Evolutionary conservation across 371 early-diverging fungal genomes (phyloP), one percentile per base, ranked within the genome.

Genomic region (Parasitella parasitica): DNA sequence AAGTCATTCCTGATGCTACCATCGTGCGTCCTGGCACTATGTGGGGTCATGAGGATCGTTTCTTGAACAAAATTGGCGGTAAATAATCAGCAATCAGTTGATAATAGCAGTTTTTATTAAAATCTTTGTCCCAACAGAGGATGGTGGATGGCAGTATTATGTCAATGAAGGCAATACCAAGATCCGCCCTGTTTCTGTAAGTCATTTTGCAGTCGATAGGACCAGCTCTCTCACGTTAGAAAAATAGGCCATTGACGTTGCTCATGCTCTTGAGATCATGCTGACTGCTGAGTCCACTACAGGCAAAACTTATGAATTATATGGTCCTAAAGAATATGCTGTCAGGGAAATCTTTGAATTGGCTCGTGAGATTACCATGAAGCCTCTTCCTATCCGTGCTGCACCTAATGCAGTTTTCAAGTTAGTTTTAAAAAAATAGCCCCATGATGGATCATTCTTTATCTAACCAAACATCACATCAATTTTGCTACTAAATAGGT

Each of bases 41-140:
- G 83, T 96, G 87, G 68, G 98, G 98, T 56, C 84, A 88, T 63
- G 97, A 98, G 73, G 97, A 97, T 78, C 83, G 90, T 65, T 94
- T 97, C 82, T 86, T 94, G 81, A 94, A 93, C 80, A 83, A 91
- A 77, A 87, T 96, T 61, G 96, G 94, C 65, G 80, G 89, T 89
- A 78, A 68, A 83, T 71, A 15, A 15, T 22, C 18, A 41, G 28
- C 37, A 20, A 37, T 30, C 30, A n/a, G n/a, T n/a, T n/a, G n/a
- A n/a, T 50, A n/a, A 50, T 55, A 3, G 20, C 13, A 18, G 37
- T 27, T 11, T 27, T 13, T 8, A 15, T 43, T 26, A 35, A 16
- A 46, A 30, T 30, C 6, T 52, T 16, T 22, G 18, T n/a, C 18
- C 43, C 20, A 20, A 5, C 46, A 76, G 71, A 50, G 63, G 76